Conservation (phyloP, 805 yeast genomes). For the Yarrowia bubula region DNA sequence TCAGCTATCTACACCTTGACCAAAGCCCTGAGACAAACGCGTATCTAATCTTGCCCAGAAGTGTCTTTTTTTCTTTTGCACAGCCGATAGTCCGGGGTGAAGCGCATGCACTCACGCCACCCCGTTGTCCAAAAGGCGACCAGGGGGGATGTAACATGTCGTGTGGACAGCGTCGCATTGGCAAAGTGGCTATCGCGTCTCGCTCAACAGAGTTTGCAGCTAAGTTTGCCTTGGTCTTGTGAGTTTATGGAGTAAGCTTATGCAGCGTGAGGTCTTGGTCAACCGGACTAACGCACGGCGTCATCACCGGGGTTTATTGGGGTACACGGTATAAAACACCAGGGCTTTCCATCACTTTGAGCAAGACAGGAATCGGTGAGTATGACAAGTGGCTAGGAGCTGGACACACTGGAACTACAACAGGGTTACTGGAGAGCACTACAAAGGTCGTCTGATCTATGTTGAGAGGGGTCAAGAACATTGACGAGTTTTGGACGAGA, state of each 20-base stretch:
- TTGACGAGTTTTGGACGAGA: too few species aligned
- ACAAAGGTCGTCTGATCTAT: too few species aligned
- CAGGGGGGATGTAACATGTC: not conserved
- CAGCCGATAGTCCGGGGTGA: constrained; percentile 13
- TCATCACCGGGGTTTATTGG: not conserved
- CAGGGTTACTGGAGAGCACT: too few species aligned
- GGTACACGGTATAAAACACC: constrained; percentile 4
- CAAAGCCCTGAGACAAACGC: not conserved
- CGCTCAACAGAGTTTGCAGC: not conserved
- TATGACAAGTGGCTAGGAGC: not conserved
- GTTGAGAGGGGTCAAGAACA: too few species aligned
- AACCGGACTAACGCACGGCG: constrained; percentile 18
- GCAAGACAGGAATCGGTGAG: constrained; percentile 8
- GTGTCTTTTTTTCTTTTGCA: not conserved
- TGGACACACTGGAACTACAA: not conserved
- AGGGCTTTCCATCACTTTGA: not conserved
- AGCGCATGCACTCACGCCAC: not conserved
- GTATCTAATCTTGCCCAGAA: not conserved
- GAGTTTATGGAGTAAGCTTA: constrained; percentile 9
- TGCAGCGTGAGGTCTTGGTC: not conserved
- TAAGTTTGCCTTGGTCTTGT: constrained; percentile 19
- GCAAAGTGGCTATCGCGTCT: constrained; percentile 13
- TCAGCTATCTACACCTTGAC: not conserved
- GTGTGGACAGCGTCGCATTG: not conserved
- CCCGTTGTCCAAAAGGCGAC: not conserved